Evolutionary conservation across 2,329 filamentous ascomycete genomes (phyloP), one percentile per base, ranked within the genome.

Genomic region (Calonectria leucothoes): DNA sequence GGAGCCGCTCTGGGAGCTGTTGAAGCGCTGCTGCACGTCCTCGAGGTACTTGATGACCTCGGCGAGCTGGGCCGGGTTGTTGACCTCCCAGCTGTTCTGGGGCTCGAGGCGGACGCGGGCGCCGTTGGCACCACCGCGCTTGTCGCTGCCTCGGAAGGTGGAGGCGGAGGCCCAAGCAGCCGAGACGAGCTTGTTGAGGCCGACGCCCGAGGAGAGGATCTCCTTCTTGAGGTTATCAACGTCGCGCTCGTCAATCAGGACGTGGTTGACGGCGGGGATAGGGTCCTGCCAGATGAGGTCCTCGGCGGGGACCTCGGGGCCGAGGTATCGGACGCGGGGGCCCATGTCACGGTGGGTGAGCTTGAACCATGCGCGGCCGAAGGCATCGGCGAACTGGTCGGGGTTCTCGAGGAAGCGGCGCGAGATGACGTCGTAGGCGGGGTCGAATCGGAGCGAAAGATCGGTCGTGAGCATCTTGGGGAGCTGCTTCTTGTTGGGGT

Each of bases 51-150:
- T 80, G 45, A 95, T 86, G 4, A 94, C 91, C 83, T 93, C 86
- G 69, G 86, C 84, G 48, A 95, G 87, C 84, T 93, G 90, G 2
- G 87, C 79, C 31, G 93, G 93, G 87, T 94, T 94, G 90, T 96
- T 96, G 82, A 92, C 89, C 81, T 91, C 85, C 94, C 94, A 96
- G 83, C 91, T 87, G 79, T 91, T 91, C 86, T 94, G 92, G 27
- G 94, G 94, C 74, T 89, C 87, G 14, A 96, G 92, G 42, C 93
- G 92, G 80, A 96, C 94, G 78, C 94, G 94, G 17, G 91, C 94
- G 79, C 94, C 94, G 80, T 96, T 96, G 85, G 94, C 94, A 81
- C 94, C 94, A 78, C 94, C 94, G 77, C 94, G 94, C 91, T 95
- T 95, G 88, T 96, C 94, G 78, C 91, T 90, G 78, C 91, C 90